Base-by-base conservation (phyloP, 148 eudicot genomes). In the Diospyros lotus region DNA sequence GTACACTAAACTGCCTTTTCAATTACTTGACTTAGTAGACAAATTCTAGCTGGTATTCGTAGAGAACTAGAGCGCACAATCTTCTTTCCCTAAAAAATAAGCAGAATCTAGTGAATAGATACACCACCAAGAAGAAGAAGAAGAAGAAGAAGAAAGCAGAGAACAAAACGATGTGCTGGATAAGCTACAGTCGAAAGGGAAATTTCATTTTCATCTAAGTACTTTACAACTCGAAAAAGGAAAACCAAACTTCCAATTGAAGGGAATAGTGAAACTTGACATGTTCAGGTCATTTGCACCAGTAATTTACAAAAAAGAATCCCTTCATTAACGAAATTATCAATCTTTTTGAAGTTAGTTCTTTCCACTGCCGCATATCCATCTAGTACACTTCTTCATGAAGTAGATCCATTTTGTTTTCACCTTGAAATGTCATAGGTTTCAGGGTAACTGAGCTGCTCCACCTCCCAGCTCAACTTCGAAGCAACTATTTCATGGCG, bases 401-500 rank as follows among this genome's bases (percentile, higher is more conserved):
- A 54, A 15, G 61, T 71, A 59, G 38, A 63, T 2, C 11, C 53
- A 48, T 48, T 51, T 56, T 18, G 28, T 28, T 38, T 80, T 86
- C 87, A 83, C 68, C 87, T 83, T 10, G 92, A 71, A 40, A 88
- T 83, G n/a, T 86, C 84, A 74, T 74, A 82, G 10, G 77, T 54
- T 68, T 80, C 85, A 13, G 80, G 58, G 78, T 80, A 86, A 50
- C 85, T 87, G 53, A 88, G 82, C 77, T 84, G 97, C 82, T 92
- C 97, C 69, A 74, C 83, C 74, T 89, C 92, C 94, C 94, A 89
- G 82, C 82, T 80, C 74, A 87, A 69, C 65, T 90, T 90, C 41
- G 90, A 72, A 15, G 90, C 87, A 28, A 82, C 92, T 69, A 92
- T 80, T 71, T 92, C 94, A 58, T 92, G 97, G 69, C 92, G 58